Percentiles rank a stretch among this genome's conserved stretches.
Conservation (phyloP, 768 basidiomycete species). For the Gautieria morchelliformis region DNA sequence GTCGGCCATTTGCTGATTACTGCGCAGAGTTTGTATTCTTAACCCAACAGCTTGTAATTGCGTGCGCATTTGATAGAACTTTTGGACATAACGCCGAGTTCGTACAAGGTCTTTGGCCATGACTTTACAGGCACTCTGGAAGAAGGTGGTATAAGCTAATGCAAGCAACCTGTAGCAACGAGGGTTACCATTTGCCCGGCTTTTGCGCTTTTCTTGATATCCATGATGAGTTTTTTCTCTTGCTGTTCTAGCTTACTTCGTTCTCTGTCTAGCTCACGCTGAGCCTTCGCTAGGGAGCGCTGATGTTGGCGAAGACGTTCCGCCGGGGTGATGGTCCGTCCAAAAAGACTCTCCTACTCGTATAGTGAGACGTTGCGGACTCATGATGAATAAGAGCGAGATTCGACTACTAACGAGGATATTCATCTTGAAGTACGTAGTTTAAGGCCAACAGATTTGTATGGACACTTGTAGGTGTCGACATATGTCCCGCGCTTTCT, state of each 20-base stretch:
- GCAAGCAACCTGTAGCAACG: background rate
- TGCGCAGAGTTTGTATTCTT: slow-evolving; percentile 90
- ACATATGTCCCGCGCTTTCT: background rate
- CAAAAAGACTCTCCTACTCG: slow-evolving; percentile 85
- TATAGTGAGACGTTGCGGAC: background rate
- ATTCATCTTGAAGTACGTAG: slow-evolving; percentile 5
- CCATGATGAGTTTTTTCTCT: slow-evolving; percentile 92
- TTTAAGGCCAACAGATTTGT: background rate
- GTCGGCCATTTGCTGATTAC: slow-evolving; percentile 98
- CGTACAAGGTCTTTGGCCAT: slow-evolving; percentile 99
- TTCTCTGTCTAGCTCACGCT: slow-evolving; percentile 96
- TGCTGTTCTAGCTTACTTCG: slow-evolving; percentile 87
- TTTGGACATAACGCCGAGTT: slow-evolving; percentile 90
- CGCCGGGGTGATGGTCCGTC: slow-evolving; percentile 88
- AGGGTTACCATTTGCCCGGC: slow-evolving; percentile 79
- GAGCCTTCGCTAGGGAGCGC: slow-evolving; percentile 89
- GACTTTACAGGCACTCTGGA: slow-evolving; percentile 94
- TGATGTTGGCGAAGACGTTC: slow-evolving; percentile 97
- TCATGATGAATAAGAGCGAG: background rate
- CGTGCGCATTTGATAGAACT: slow-evolving; percentile 98
- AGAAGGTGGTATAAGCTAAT: slow-evolving; percentile 5
- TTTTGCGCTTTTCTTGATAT: slow-evolving; percentile 96
- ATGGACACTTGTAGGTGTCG: background rate
- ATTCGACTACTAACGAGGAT: slow-evolving; percentile 3
- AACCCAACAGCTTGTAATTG: slow-evolving; percentile 94